Conservation (phyloP, 1,139 yeast species). For the Debaryomyces coudertii region DNA sequence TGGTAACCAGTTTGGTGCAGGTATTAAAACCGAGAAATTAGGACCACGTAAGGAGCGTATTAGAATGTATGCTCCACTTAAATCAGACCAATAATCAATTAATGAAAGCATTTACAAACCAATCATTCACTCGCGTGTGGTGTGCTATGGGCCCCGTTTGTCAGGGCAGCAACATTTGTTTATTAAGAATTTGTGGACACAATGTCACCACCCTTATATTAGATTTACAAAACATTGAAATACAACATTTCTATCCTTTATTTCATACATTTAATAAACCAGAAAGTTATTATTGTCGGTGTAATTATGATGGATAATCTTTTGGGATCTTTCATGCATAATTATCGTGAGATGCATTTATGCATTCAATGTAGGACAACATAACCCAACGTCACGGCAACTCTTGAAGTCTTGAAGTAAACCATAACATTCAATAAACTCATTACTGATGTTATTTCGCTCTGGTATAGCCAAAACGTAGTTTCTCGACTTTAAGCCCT, state of each 20-base stretch:
- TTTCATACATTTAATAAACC: slow-evolving; percentile 5
- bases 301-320: not conserved
- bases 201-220: slow-evolving; percentile 3
- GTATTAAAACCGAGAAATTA: slow-evolving; percentile 46
- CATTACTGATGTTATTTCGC: too few species aligned
- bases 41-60: slow-evolving; percentile 52
- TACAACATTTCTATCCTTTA: slow-evolving; percentile 3
- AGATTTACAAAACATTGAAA: slow-evolving; percentile 5
- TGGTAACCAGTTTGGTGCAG: slow-evolving; percentile 49
- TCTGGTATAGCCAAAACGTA: too few species aligned
- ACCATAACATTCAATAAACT: too few species aligned
- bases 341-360: too few species aligned
- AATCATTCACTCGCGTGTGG: slow-evolving; percentile 1
- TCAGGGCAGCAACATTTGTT: slow-evolving; percentile 1
- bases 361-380: too few species aligned
- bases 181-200: not conserved
- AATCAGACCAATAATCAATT: slow-evolving; percentile 10
- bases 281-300: not conserved
- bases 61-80: slow-evolving; percentile 43
- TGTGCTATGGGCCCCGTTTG: not conserved
- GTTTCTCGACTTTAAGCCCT: too few species aligned
- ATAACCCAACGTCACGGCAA: too few species aligned
- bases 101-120: slow-evolving; percentile 5
- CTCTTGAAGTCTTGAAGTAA: too few species aligned
- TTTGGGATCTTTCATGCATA: too few species aligned